phyloP scores from a whole-genome alignment of 2,329 filamentous ascomycete species.

The Xylariaceae sp. region DNA sequence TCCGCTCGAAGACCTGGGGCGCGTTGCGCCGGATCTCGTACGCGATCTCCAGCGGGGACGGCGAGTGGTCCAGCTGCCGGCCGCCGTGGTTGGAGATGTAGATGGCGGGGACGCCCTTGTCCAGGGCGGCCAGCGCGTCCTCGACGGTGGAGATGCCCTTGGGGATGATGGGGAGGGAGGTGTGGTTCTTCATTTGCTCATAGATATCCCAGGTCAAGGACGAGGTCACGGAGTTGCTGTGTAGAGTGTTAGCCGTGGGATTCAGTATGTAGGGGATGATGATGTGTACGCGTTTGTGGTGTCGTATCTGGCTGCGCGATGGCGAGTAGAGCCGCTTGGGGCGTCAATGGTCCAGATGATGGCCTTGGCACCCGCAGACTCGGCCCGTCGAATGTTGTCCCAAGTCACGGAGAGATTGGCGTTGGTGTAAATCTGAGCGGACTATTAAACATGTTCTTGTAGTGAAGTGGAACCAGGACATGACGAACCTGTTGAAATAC shows the following conservation, averaged over 20 bases:
- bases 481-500: conserved; percentile 32
- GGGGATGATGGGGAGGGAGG: conserved; percentile 3
- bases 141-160: conserved; percentile 32
- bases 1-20: conserved; percentile 25
- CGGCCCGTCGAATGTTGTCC: neutral
- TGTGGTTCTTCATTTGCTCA: conserved; percentile 16
- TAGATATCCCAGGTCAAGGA: conserved; percentile 23
- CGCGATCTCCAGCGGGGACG: conserved; percentile 26
- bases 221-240: conserved; percentile 6
- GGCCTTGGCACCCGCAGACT: conserved; percentile 10
- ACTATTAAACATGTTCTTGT: conserved; percentile 1
- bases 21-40: conserved; percentile 24
- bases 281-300: conserved; percentile 2
- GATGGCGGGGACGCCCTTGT: conserved; percentile 25
- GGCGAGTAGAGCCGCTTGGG: neutral
- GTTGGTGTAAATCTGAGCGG: conserved; percentile 5
- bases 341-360: conserved; percentile 16
- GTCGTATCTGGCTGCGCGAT: neutral
- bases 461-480: neutral
- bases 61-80: conserved; percentile 28
- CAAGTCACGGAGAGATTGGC: conserved; percentile 9
- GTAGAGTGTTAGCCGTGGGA: conserved; percentile 1
- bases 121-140: conserved; percentile 25
- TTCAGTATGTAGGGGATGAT: conserved; percentile 1
- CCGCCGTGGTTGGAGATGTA: conserved; percentile 33